phyloP scores from a whole-genome alignment of 495 filamentous ascomycete species.

The Geopyxis carbonaria region DNA sequence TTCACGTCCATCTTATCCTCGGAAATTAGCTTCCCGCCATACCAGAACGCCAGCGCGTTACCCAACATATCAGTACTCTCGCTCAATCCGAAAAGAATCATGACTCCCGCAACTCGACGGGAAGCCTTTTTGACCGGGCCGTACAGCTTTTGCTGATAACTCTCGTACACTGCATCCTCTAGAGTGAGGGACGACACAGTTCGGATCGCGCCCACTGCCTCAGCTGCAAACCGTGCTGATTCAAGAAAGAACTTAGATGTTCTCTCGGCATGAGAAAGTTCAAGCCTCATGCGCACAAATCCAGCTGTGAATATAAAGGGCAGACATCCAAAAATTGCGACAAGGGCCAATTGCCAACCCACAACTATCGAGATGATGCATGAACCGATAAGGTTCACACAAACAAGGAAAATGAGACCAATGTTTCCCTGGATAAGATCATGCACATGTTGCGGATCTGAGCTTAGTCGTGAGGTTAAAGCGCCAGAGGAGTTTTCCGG shows the following conservation, averaged over 20 bases:
- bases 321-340: conserved; percentile 33
- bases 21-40: conserved; percentile 26
- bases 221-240: conserved; percentile 39
- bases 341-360: conserved; percentile 40
- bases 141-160: conserved; percentile 35
- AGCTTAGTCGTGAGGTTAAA: conserved; percentile 27
- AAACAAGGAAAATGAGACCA: conserved; percentile 36
- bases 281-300: conserved; percentile 36
- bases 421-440: conserved; percentile 33
- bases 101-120: conserved; percentile 34
- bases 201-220: conserved; percentile 38
- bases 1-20: conserved; percentile 23
- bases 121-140: conserved; percentile 37
- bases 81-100: conserved; percentile 33
- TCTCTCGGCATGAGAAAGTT: conserved; percentile 36
- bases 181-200: conserved; percentile 40
- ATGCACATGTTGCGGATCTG: conserved; percentile 1
- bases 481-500: conserved; percentile 46
- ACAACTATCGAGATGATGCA: conserved; percentile 36
- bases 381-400: conserved; percentile 34
- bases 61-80: conserved; percentile 37
- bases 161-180: conserved; percentile 33
- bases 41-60: conserved; percentile 44
- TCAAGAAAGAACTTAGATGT: conserved; percentile 37
- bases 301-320: conserved; percentile 35